Evolutionary conservation across 768 basidiomycete species (phyloP).

Genomic region (Dioszegia hungarica): DNA sequence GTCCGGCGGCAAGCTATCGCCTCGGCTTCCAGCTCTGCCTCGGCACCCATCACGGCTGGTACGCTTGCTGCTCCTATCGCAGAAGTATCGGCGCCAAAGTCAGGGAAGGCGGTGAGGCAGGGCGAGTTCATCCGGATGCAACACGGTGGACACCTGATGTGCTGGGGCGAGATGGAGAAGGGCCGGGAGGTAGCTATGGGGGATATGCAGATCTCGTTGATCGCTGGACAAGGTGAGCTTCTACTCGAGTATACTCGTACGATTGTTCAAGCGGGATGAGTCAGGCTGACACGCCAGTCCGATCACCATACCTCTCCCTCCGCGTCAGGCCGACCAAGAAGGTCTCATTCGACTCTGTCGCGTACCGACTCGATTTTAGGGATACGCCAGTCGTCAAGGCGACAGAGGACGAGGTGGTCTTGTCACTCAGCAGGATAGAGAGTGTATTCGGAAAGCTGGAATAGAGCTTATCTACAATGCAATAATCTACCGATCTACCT

Average conservation of each 20-base stretch:
- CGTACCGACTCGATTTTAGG: slow-evolving; percentile 24
- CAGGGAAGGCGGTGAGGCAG: not conserved
- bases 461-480: not conserved
- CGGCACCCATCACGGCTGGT: too few relatives aligned
- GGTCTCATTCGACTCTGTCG: slow-evolving; percentile 14
- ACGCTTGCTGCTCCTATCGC: not conserved
- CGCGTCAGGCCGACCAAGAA: not conserved
- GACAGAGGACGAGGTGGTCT: slow-evolving; percentile 19
- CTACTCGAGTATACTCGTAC: too few relatives aligned
- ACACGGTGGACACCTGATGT: slow-evolving; percentile 15
- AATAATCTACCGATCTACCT: not conserved
- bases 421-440: slow-evolving; percentile 25
- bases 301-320: slow-evolving; percentile 7
- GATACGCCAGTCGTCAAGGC: slow-evolving; percentile 10
- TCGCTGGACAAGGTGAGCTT: not conserved
- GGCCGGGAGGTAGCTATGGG: slow-evolving; percentile 2
- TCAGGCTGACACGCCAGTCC: not conserved
- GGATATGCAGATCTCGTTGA: slow-evolving; percentile 1
- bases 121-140: slow-evolving; percentile 2
- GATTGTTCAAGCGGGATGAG: not conserved
- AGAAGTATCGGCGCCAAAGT: not conserved
- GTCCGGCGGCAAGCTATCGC: slow-evolving; percentile 3
- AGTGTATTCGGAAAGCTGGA: slow-evolving; percentile 23
- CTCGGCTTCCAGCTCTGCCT: not conserved
- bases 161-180: not conserved